Conservation (phyloP, 176 grass and related monocot species). For the Triticum turgidum region DNA sequence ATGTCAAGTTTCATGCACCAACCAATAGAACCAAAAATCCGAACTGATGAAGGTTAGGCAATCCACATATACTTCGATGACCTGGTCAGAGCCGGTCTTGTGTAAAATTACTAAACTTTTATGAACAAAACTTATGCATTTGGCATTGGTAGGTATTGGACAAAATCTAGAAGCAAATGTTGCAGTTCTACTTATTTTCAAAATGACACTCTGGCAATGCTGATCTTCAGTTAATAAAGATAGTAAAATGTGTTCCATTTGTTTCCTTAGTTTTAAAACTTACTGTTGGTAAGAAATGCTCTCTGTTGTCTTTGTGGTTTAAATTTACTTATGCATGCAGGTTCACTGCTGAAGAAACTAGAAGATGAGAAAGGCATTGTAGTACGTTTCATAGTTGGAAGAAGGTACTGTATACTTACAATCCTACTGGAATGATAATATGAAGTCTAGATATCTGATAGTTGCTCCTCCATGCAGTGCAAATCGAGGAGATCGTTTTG, state of each 20-base stretch:
- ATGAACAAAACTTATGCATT: not conserved
- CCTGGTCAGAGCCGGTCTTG: not conserved
- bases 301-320: constrained; percentile 24
- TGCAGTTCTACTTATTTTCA: not conserved
- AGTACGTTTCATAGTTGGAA: constrained; percentile 91
- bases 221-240: not conserved
- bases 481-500: constrained; percentile 75
- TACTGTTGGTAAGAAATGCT: not conserved
- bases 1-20: too few relatives aligned
- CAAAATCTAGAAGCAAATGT: not conserved
- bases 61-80: not conserved
- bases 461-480: constrained; percentile 53
- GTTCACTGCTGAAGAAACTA: constrained; percentile 83
- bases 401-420: constrained; percentile 59
- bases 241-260: not conserved
- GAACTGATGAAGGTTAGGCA: not conserved
- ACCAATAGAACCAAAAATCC: too few relatives aligned
- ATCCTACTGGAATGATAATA: constrained; percentile 20
- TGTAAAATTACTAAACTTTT: not conserved
- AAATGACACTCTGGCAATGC: not conserved
- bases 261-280: not conserved
- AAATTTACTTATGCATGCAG: constrained; percentile 46
- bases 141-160: not conserved
- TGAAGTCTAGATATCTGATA: constrained; percentile 36
- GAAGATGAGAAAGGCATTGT: constrained; percentile 92